Conservation (phyloP, 805 yeast genomes). For the Wickerhamomyces bovis region DNA sequence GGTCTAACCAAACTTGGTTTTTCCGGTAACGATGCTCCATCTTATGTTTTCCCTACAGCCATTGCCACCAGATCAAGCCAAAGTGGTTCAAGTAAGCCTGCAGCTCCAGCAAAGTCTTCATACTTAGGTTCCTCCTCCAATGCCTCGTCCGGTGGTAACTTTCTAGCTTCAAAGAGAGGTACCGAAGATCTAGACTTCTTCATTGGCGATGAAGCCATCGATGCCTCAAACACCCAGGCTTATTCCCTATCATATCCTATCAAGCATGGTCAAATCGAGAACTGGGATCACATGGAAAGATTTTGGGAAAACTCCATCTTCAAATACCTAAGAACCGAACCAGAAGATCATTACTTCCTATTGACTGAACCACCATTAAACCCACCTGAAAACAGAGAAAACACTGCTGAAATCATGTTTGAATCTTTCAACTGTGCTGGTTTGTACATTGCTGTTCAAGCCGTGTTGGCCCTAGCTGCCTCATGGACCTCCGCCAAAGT, state of each 20-base stretch:
- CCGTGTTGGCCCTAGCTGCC: constrained; percentile 96
- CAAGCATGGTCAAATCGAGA: constrained; percentile 96
- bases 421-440: constrained; percentile 99
- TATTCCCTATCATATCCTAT: constrained; percentile 89
- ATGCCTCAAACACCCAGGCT: constrained; percentile 85
- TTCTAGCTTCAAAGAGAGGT: constrained; percentile 56
- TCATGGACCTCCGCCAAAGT: constrained; percentile 98
- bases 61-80: constrained; percentile 61
- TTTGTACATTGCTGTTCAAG: constrained; percentile 96
- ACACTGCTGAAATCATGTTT: constrained; percentile 97
- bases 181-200: constrained; percentile 91
- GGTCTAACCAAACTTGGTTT: constrained; percentile 96
- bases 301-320: constrained; percentile 98
- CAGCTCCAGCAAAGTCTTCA: constrained; percentile 43
- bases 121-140: constrained; percentile 24
- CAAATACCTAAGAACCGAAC: constrained; percentile 94
- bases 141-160: constrained; percentile 33
- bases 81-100: constrained; percentile 36
- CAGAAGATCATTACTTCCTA: constrained; percentile 95
- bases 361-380: constrained; percentile 97
- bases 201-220: constrained; percentile 93
- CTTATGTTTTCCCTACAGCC: constrained; percentile 95
- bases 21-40: constrained; percentile 98
- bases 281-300: constrained; percentile 99
- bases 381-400: constrained; percentile 99